phyloP scores from a whole-genome alignment of 2,329 filamentous ascomycete genomes.

The Phyllosticta citriasiana region DNA sequence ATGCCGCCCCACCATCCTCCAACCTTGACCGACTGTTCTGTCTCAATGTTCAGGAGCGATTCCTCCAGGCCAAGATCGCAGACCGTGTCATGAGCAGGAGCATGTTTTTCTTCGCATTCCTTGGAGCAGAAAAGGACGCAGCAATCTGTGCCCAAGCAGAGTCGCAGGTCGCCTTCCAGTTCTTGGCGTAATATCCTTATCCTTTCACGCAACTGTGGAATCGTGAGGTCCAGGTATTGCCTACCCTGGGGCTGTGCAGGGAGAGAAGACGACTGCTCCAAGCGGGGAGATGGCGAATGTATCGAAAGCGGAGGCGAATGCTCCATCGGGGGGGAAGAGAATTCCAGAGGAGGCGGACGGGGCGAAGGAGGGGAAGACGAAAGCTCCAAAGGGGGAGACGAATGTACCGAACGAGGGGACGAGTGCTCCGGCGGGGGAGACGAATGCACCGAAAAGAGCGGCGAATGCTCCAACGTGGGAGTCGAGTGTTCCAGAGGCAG shows the following conservation, averaged over 20 bases:
- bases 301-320: too few relatives aligned
- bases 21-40: background rate
- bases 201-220: background rate
- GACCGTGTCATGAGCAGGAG: background rate
- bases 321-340: too few relatives aligned
- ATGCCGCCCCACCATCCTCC: background rate
- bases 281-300: too few relatives aligned
- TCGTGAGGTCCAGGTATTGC: background rate
- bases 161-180: background rate
- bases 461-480: too few relatives aligned
- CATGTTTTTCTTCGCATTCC: background rate
- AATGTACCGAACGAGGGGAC: too few relatives aligned
- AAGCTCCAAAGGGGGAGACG: too few relatives aligned
- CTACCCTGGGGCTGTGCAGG: too few relatives aligned
- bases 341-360: background rate
- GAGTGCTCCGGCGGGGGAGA: too few relatives aligned
- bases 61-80: background rate
- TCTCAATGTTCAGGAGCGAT: background rate
- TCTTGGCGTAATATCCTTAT: background rate
- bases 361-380: background rate
- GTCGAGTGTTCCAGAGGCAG: too few relatives aligned
- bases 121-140: background rate
- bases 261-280: too few relatives aligned
- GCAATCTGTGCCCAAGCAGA: background rate
- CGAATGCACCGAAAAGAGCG: too few relatives aligned